Conservation (phyloP, 768 basidiomycete genomes). For the Pleurotus citrinopileatus region DNA sequence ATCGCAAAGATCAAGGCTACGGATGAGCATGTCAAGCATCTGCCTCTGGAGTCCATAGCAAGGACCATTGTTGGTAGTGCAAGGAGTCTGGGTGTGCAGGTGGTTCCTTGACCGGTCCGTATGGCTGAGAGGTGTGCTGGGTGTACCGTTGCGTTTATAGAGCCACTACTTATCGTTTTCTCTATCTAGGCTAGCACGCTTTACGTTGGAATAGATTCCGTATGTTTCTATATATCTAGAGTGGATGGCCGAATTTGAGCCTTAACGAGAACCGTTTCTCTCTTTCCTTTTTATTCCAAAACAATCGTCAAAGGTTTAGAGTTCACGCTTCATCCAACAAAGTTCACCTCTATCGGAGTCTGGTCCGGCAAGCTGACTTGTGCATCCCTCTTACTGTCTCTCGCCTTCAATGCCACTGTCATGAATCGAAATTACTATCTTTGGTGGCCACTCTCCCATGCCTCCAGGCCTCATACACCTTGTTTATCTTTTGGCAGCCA, state of each 20-base stretch:
- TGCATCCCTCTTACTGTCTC: no score
- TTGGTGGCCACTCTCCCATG: background rate
- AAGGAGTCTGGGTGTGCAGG: slow-evolving; percentile 83
- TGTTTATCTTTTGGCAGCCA: slow-evolving; percentile 2
- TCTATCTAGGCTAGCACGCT: slow-evolving; percentile 1
- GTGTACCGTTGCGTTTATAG: background rate
- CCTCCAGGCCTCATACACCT: background rate
- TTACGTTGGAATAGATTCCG: background rate
- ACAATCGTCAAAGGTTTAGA: background rate
- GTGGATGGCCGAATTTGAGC: background rate
- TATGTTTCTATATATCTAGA: slow-evolving; percentile 1
- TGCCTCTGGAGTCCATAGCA: slow-evolving; percentile 84
- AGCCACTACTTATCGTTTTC: background rate
- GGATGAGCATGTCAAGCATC: slow-evolving; percentile 86
- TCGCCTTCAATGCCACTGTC: background rate
- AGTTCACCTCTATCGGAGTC: background rate
- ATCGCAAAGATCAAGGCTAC: slow-evolving; percentile 95
- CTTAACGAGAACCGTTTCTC: background rate
- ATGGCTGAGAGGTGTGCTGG: slow-evolving; percentile 3
- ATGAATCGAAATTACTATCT: background rate
- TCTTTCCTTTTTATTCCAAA: background rate
- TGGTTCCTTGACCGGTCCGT: slow-evolving; percentile 64
- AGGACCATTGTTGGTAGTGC: slow-evolving; percentile 89
- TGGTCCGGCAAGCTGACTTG: background rate
- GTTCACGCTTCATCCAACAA: slow-evolving; percentile 6